phyloP scores from a whole-genome alignment of 805 yeast genomes.

The Komagataella pastoris region DNA sequence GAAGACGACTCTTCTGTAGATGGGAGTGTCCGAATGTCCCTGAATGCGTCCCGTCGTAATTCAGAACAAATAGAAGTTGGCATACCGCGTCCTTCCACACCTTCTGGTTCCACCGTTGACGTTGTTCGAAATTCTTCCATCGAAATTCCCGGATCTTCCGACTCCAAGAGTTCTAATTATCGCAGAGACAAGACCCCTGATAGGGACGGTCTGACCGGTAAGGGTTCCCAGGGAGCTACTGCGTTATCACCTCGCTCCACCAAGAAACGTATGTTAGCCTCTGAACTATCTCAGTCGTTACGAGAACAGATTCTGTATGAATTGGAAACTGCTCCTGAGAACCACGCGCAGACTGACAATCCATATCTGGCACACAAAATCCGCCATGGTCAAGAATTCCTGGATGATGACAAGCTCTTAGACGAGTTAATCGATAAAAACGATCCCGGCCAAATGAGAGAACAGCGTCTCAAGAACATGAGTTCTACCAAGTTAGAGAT shows the following conservation, averaged over 20 bases:
- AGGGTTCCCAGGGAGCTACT: not conserved
- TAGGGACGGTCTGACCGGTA: not conserved
- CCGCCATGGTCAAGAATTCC: not conserved
- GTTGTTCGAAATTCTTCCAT: not conserved
- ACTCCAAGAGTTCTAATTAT: not conserved
- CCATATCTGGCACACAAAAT: not conserved
- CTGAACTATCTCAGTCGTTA: slow-evolving; percentile 1
- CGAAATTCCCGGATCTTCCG: not conserved
- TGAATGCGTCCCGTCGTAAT: not conserved
- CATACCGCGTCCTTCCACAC: not conserved
- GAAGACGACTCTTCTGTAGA: not conserved
- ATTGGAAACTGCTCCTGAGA: not conserved
- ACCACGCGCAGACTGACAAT: not conserved
- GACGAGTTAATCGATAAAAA: not conserved
- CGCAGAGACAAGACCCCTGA: not conserved
- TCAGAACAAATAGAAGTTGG: not conserved
- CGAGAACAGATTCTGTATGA: slow-evolving; percentile 1
- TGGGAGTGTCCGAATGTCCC: not conserved
- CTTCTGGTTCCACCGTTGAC: not conserved
- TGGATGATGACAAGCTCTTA: not conserved
- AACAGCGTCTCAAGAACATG: not conserved
- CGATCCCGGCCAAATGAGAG: not conserved
- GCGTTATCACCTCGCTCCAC: slow-evolving; percentile 2
- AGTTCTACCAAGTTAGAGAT: not conserved
- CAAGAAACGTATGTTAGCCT: slow-evolving; percentile 1